phyloP scores from a whole-genome alignment of 2,329 filamentous ascomycete species.

The Tolypocladium guangdongense region DNA sequence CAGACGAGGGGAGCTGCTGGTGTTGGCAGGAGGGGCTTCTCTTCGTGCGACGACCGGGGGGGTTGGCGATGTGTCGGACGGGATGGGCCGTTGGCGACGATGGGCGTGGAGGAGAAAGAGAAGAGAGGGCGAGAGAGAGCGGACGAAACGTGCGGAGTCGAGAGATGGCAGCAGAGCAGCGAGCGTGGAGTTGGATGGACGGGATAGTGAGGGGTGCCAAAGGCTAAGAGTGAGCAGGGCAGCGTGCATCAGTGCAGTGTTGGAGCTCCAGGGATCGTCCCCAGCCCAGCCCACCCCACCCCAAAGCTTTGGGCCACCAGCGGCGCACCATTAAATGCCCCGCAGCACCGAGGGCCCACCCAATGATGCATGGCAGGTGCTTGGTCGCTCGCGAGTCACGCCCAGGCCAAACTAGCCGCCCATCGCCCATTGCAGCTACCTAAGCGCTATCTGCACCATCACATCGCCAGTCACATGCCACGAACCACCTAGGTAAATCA shows the following conservation, averaged over 20 bases:
- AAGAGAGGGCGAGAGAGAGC: neutral
- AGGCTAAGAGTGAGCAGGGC: neutral
- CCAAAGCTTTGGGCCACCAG: neutral
- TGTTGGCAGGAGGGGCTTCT: neutral
- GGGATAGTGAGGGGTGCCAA: neutral
- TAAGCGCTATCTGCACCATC: neutral
- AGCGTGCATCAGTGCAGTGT: neutral
- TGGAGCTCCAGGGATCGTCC: no score
- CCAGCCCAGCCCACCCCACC: neutral
- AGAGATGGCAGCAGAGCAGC: neutral
- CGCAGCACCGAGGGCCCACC: neutral
- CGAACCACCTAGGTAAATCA: no score
- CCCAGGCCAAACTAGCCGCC: neutral
- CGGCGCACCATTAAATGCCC: neutral
- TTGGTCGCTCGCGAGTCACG: neutral
- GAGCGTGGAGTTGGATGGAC: slow-evolving; percentile 2
- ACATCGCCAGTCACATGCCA: neutral
- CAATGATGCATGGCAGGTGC: no score
- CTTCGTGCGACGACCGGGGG: neutral
- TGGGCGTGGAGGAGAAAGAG: neutral
- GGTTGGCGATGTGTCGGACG: neutral
- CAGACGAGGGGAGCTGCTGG: neutral
- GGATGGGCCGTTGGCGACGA: neutral
- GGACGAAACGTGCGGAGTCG: slow-evolving; percentile 2
- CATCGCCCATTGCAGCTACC: neutral